These are phyloP conservation scores for Cladosporium austrohemisphaericum DNA, from an alignment of 2,329 filamentous ascomycete species.

Conservation along the genomic window DNA sequence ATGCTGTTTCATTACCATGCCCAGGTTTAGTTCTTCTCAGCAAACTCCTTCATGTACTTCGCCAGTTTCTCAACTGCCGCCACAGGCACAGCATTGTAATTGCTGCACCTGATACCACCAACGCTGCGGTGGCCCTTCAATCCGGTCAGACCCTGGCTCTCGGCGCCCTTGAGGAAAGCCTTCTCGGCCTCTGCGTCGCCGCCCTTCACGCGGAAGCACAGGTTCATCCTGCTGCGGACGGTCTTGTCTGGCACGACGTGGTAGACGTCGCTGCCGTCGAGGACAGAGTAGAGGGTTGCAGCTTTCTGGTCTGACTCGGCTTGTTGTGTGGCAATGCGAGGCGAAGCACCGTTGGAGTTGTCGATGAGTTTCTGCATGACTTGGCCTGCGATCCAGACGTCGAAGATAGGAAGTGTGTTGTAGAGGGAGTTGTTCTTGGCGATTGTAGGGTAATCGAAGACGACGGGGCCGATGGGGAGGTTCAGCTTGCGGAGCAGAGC, in stretches of 20 bases:
- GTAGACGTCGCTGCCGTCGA: constrained; percentile 75
- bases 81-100: constrained; percentile 80
- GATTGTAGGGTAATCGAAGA: constrained; percentile 79
- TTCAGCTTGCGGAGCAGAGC: constrained; percentile 68
- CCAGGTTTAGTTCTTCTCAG: constrained; percentile 25
- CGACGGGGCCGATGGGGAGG: constrained; percentile 72
- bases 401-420: constrained; percentile 93
- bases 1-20: neutral
- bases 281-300: constrained; percentile 66
- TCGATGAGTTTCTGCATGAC: constrained; percentile 74
- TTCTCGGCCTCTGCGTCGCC: constrained; percentile 67
- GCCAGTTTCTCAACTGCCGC: constrained; percentile 66
- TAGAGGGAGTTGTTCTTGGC: constrained; percentile 94
- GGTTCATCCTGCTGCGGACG: constrained; percentile 85
- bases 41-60: constrained; percentile 60
- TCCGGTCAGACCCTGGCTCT: constrained; percentile 66
- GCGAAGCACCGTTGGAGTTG: constrained; percentile 40
- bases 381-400: constrained; percentile 85
- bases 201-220: constrained; percentile 76
- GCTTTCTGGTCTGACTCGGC: constrained; percentile 71
- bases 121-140: constrained; percentile 87
- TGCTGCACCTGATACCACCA: constrained; percentile 79
- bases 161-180: constrained; percentile 70
- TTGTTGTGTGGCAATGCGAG: constrained; percentile 74
- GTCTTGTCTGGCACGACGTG: constrained; percentile 70